Evolutionary conservation across 371 early-diverging fungal genomes (phyloP), one percentile per base, ranked within the genome.

Genomic region (Nosema granulosis): DNA sequence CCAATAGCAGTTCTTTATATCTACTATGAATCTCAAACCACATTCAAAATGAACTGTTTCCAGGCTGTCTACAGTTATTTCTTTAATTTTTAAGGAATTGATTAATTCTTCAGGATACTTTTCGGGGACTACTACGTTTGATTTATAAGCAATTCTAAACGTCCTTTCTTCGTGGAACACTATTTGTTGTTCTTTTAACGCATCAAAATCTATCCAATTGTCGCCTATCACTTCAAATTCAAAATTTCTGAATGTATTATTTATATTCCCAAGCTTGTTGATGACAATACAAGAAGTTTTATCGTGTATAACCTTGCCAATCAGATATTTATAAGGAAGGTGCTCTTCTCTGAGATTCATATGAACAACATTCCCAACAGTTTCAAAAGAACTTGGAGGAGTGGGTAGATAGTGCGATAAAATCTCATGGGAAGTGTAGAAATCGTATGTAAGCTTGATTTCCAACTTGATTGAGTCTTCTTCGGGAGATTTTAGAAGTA

Each of bases 1-100:
- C 84, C 84, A 86, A 65, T 86, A 86, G 6, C 84, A 84, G 63
- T 79, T 81, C 38, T 80, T 74, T 20, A 80, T 75, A 68, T 84
- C 80, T 24, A 86, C 76, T 57, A 57, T 71, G 65, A 82, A 82
- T 66, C 65, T 80, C 31, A 77, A 28, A 6, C 69, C 77, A 65
- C 82, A 82, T 76, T 86, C 85, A 57, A 22, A 61, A 51, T 83
- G 80, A 2, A 80, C 37, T 20, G 84, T 85, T 61, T 77, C 31
- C 31, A 81, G 56, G 1, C 26, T 56, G 12, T 57, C 59, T 34
- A 58, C 43, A 26, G 57, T 51, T 3, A 66, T 66, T 43, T 43
- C 43, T 6, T 43, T 16, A 6, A 43, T 16, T 9, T 43, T 43
- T 43, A 43, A 43, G 16, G 16, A 43, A 43, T 43, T 43, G 6